Percentiles rank a stretch among this genome's conserved stretches.
phyloP scores from a whole-genome alignment of 192 early-diverging fungal genomes.

The Obelidium mucronatum region DNA sequence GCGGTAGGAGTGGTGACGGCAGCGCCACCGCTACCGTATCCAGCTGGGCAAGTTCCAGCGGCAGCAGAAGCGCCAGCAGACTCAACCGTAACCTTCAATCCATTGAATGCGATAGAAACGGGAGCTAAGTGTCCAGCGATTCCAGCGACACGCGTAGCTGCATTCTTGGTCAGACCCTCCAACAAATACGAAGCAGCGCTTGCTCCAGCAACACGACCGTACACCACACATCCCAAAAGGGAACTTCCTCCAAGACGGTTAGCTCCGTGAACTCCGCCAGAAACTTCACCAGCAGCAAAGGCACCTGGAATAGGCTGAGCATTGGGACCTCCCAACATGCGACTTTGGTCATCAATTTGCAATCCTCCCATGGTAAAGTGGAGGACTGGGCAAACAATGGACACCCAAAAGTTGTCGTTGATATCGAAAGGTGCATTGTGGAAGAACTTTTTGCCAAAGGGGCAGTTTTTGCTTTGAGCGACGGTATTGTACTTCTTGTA shows the following conservation, averaged over 20 bases:
- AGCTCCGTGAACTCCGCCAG: conserved; percentile 95
- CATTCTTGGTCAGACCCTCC: conserved; percentile 60
- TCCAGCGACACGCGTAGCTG: conserved; percentile 68
- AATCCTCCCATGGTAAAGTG: conserved; percentile 83
- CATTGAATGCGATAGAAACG: conserved; percentile 60
- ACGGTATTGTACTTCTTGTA: conserved; percentile 63
- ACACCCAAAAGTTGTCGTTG: conserved; percentile 61
- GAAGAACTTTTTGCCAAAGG: conserved; percentile 70
- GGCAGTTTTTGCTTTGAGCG: conserved; percentile 56
- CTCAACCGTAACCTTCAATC: conserved; percentile 69
- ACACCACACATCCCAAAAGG: conserved; percentile 94
- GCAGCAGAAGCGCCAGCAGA: conserved; percentile 59
- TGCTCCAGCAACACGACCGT: conserved; percentile 90
- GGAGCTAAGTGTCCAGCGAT: conserved; percentile 68
- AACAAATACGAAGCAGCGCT: conserved; percentile 69
- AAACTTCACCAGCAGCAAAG: conserved; percentile 92
- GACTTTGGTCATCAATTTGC: conserved; percentile 76
- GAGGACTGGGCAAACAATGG: conserved; percentile 64
- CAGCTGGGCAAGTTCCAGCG: too few species aligned
- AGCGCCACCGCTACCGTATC: conserved; percentile 30
- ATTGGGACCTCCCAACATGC: conserved; percentile 58
- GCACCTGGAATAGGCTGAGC: conserved; percentile 69
- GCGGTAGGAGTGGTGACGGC: conserved; percentile 26
- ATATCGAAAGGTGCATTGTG: conserved; percentile 56
- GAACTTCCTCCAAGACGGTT: conserved; percentile 96